Percentiles rank a stretch among this genome's conserved stretches.
These are phyloP conservation scores for Smallanthus sonchifolius DNA, from an alignment of 129 eudicot genomes.

Conservation along the genomic window DNA sequence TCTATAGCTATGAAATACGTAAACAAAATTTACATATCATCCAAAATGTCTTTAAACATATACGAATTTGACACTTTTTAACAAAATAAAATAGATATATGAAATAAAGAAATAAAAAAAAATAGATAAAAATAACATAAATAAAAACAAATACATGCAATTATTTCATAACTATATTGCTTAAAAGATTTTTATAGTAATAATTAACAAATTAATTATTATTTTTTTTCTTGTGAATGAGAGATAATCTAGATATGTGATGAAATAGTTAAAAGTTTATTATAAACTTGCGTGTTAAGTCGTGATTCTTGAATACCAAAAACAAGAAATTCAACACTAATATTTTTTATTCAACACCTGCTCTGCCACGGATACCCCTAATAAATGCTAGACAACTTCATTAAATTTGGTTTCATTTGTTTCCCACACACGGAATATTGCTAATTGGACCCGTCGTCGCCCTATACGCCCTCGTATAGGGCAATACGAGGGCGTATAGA, in stretches of 20 bases:
- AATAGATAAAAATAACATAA: no score
- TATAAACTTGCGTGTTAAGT: neutral
- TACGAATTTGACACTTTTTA: neutral
- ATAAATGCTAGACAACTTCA: neutral
- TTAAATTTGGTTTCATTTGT: neutral
- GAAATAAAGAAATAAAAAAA: no score
- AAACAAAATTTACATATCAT: neutral
- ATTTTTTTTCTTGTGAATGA: no score
- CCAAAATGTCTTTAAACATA: neutral
- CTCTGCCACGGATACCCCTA: conserved; percentile 6
- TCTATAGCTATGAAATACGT: neutral
- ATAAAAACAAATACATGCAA: no score
- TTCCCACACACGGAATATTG: no score
- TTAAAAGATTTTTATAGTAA: no score
- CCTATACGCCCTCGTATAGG: no score
- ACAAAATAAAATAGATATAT: neutral
- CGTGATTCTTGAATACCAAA: neutral
- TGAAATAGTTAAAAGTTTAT: neutral
- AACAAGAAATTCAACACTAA: neutral
- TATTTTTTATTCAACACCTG: neutral
- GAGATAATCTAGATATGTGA: neutral
- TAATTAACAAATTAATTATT: no score
- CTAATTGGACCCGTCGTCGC: no score
- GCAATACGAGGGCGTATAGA: no score
- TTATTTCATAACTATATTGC: no score